Conservation (phyloP, 805 yeast genomes). For the Candida odintsovae region DNA sequence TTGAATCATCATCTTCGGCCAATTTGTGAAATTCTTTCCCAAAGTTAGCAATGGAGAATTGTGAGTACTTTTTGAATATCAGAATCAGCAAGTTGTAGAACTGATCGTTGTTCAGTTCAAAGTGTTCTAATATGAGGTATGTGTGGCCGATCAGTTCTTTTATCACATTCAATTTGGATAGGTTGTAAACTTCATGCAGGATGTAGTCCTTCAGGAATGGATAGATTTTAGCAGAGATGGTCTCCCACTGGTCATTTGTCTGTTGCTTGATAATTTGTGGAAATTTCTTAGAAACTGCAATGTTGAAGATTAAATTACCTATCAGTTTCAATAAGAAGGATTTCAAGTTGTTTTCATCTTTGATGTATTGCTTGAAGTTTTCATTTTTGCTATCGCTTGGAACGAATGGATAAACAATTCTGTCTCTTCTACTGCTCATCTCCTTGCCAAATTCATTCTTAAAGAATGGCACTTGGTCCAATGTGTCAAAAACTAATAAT, state of each 20-base stretch:
- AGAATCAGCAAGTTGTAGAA: slow-evolving; percentile 57
- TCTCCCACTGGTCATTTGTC: slow-evolving; percentile 71
- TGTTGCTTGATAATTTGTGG: slow-evolving; percentile 49
- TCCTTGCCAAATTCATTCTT: slow-evolving; percentile 63
- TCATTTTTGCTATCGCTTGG: slow-evolving; percentile 34
- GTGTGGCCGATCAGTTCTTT: slow-evolving; percentile 55
- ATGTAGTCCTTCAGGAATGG: slow-evolving; percentile 50
- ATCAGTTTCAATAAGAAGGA: slow-evolving; percentile 55
- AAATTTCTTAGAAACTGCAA: slow-evolving; percentile 57
- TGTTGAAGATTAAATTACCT: slow-evolving; percentile 77
- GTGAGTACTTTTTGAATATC: slow-evolving; percentile 57
- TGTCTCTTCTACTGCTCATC: slow-evolving; percentile 61
- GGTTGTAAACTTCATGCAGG: slow-evolving; percentile 34
- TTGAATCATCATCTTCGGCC: slow-evolving; percentile 76
- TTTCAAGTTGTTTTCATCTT: slow-evolving; percentile 40
- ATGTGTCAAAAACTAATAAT: slow-evolving; percentile 70
- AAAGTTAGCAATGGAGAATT: slow-evolving; percentile 48
- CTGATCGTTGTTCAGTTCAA: slow-evolving; percentile 51
- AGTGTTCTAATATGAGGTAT: slow-evolving; percentile 70
- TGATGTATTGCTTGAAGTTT: slow-evolving; percentile 22
- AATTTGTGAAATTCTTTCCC: slow-evolving; percentile 53
- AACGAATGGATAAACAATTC: slow-evolving; percentile 61
- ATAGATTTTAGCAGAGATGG: slow-evolving; percentile 50
- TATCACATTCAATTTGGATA: slow-evolving; percentile 40
- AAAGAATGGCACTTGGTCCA: slow-evolving; percentile 59